A percentile compares a stretch with the other conserved stretches of the same genome.
Conservation (phyloP, 2,329 filamentous ascomycete species). For the Myriosclerotinia duriaeana region DNA sequence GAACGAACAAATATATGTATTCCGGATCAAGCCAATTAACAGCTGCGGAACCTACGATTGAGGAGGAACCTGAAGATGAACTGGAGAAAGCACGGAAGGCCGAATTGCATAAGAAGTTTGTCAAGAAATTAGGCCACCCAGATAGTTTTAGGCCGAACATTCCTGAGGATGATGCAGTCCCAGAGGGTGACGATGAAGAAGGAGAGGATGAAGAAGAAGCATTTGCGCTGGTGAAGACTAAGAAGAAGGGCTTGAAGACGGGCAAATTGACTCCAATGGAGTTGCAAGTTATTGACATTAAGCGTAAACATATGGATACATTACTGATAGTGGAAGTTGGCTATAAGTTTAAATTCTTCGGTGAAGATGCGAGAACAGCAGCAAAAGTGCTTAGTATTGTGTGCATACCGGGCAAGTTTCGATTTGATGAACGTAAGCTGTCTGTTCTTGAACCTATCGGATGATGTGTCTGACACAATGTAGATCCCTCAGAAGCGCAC, state of each 20-base stretch:
- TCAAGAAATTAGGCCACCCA: constrained; percentile 83
- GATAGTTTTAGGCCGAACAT: constrained; percentile 68
- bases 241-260: constrained; percentile 69
- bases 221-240: constrained; percentile 49
- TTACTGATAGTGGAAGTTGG: constrained; percentile 91
- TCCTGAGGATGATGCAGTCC: constrained; percentile 52
- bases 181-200: constrained; percentile 53
- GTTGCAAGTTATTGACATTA: constrained; percentile 89
- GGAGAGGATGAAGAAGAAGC: constrained; percentile 56
- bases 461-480: constrained; percentile 29
- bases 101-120: constrained; percentile 77
- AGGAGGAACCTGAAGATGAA: constrained; percentile 46
- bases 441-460: constrained; percentile 11
- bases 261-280: constrained; percentile 93
- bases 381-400: constrained; percentile 91
- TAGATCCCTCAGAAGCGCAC: constrained; percentile 85
- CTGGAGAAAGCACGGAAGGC: constrained; percentile 61
- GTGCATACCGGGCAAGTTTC: constrained; percentile 91
- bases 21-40: constrained; percentile 42
- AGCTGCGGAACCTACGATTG: constrained; percentile 32
- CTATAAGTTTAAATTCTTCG: constrained; percentile 97
- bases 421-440: constrained; percentile 80
- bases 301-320: constrained; percentile 85
- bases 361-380: constrained; percentile 86
- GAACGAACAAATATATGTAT: constrained; percentile 56